These are phyloP conservation scores for Diplocarpon mali DNA, from an alignment of 2,329 filamentous ascomycete genomes.

Conservation along the genomic window DNA sequence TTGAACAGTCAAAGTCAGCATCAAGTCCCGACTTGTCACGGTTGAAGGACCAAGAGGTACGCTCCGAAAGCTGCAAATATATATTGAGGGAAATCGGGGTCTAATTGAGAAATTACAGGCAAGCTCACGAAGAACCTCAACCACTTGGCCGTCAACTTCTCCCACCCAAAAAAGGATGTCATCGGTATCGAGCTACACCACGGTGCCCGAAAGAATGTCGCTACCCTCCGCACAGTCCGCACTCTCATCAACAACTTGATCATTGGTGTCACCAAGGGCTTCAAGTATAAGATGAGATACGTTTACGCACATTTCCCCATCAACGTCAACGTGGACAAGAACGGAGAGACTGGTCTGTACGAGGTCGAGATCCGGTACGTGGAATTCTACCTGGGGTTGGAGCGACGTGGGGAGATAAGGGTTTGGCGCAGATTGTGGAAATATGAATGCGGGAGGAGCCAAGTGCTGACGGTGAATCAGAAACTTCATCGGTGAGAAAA, in stretches of 20 bases:
- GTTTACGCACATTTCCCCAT: slow-evolving; percentile 99
- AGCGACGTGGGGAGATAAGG: neutral
- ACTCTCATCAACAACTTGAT: slow-evolving; percentile 98
- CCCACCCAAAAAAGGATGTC: slow-evolving; percentile 68
- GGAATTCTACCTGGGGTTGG: slow-evolving; percentile 1
- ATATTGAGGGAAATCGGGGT: slow-evolving; percentile 13
- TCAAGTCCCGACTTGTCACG: slow-evolving; percentile 93
- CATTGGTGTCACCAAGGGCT: slow-evolving; percentile 96
- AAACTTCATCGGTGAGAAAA: slow-evolving; percentile 99
- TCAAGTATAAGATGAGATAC: slow-evolving; percentile 99
- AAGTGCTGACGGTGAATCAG: slow-evolving; percentile 35
- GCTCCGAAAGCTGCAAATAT: slow-evolving; percentile 23
- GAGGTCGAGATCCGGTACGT: slow-evolving; percentile 96
- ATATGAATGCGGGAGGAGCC: neutral
- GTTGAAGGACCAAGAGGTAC: slow-evolving; percentile 92
- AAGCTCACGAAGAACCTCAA: slow-evolving; percentile 95
- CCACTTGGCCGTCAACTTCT: slow-evolving; percentile 95
- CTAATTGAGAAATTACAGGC: slow-evolving; percentile 42
- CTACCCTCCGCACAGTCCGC: slow-evolving; percentile 94
- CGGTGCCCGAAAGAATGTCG: slow-evolving; percentile 94
- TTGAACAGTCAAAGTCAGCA: slow-evolving; percentile 81
- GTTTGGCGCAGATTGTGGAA: neutral
- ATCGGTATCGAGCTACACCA: slow-evolving; percentile 99
- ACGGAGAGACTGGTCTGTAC: slow-evolving; percentile 73
- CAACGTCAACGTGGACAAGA: slow-evolving; percentile 99